Evolutionary conservation across 768 basidiomycete genomes (phyloP), one percentile per base, ranked within the genome.

Genomic region (Mycena kentingensis): DNA sequence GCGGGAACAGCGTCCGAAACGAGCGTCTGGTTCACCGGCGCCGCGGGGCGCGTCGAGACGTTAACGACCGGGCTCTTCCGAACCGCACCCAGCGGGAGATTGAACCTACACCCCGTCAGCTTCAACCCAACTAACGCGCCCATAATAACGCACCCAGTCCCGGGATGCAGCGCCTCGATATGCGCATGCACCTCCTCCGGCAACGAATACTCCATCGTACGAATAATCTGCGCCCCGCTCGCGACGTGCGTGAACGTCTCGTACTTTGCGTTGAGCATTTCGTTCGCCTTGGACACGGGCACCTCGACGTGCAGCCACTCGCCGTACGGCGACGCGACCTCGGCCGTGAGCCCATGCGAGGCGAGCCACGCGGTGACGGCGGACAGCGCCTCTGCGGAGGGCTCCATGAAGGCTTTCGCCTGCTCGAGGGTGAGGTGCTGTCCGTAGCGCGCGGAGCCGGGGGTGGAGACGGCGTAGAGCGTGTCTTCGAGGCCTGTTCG

Each of bases 181-280:
- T 81, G 78, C 16, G 66, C 64, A 46, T 76, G 67, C 38, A 82
- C 50, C 42, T 65, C 50, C 19, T 71, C 76, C 0, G 80, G 80
- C n/a, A 81, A 67, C 53, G 75, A 78, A 67, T 77, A 79, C 24
- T 66, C 61, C 0, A 73, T 73, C 7, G 81, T 78, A 50, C 81
- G 77, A 39, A 79, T 57, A 21, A 77, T 58, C 13, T 68, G 60
- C 21, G 71, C 69, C 1, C 73, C 78, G 21, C 65, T 69, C 29
- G 64, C 67, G 12, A 63, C 53, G 60, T 81, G 73, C 12, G 64
- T 67, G 66, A 73, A 81, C 19, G 76, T 54, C 42, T 76, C 64
- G 52, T 77, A 81, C 61, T 76, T 73, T 25, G 81, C 78, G 52
- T 73, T 59, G 16, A 81, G 67, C 77, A 81, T 79, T 51, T 72